Conservation (phyloP, 2,329 filamentous ascomycete genomes). For the Hypoxylon sp. region DNA sequence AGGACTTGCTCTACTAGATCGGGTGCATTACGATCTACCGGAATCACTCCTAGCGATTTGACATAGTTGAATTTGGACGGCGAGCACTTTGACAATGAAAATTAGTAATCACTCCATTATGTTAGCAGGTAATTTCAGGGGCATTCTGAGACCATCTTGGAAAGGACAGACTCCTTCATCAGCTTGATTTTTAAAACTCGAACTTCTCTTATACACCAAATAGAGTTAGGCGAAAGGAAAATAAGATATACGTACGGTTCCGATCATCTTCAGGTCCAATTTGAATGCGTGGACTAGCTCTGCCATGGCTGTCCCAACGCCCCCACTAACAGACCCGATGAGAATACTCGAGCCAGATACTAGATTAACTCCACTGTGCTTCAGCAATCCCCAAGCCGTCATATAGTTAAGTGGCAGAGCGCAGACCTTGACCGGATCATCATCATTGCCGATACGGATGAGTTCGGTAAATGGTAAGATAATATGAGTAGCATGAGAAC, state of each 20-base stretch:
- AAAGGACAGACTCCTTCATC: background rate
- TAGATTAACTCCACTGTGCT: conserved; percentile 1
- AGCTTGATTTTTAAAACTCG: background rate
- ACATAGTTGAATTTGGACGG: conserved; percentile 17
- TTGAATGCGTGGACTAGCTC: conserved; percentile 18
- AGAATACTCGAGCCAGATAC: conserved; percentile 12
- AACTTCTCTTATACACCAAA: background rate
- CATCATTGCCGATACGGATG: conserved; percentile 8
- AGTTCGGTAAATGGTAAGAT: conserved; percentile 16
- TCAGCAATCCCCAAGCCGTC: conserved; percentile 22
- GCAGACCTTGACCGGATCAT: conserved; percentile 20
- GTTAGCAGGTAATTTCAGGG: background rate
- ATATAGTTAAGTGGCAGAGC: conserved; percentile 19
- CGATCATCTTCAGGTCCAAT: background rate
- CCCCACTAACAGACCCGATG: conserved; percentile 19
- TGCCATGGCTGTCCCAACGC: conserved; percentile 18
- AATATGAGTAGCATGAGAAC: conserved; percentile 18
- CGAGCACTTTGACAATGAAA: background rate
- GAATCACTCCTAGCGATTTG: conserved; percentile 19
- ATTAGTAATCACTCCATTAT: background rate
- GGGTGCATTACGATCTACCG: conserved; percentile 9
- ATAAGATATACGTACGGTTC: background rate
- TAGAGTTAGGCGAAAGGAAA: background rate
- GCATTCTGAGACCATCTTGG: background rate
- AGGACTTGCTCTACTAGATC: conserved; percentile 16